Conservation (phyloP, 2,329 filamentous ascomycete genomes). For the Pseudogymnoascus sp. region DNA sequence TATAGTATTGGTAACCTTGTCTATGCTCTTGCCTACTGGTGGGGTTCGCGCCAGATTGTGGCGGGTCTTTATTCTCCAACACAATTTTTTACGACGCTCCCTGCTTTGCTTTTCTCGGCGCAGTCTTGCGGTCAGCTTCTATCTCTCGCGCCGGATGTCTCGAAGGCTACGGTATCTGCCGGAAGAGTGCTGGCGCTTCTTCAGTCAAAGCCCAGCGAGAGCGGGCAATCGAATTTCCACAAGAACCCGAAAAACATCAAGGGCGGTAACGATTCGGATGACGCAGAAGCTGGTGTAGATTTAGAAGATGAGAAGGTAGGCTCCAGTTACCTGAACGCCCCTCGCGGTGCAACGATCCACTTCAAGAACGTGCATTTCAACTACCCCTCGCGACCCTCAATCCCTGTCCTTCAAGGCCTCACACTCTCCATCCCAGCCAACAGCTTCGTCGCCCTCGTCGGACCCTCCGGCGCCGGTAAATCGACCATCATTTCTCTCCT, state of each 20-base stretch:
- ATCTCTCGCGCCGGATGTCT: conserved; percentile 66
- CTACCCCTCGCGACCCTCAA: conserved; percentile 54
- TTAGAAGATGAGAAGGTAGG: conserved; percentile 27
- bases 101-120: conserved; percentile 63
- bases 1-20: conserved; percentile 50
- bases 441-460: conserved; percentile 56
- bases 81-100: conserved; percentile 68
- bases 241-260: conserved; percentile 17
- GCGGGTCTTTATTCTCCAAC: conserved; percentile 54
- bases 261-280: conserved; percentile 31
- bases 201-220: conserved; percentile 27
- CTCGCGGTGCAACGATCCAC: conserved; percentile 32
- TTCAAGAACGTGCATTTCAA: conserved; percentile 55
- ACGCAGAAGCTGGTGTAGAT: conserved; percentile 26
- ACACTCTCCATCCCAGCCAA: conserved; percentile 49
- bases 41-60: conserved; percentile 64
- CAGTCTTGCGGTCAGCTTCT: conserved; percentile 70
- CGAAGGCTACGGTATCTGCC: conserved; percentile 54
- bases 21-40: conserved; percentile 73
- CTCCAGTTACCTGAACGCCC: conserved; percentile 22
- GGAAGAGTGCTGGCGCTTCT: conserved; percentile 48
- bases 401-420: conserved; percentile 49
- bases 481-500: conserved; percentile 54
- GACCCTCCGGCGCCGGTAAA: conserved; percentile 59
- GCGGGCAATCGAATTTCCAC: conserved; percentile 10